Conservation (phyloP, 2,329 filamentous ascomycete species). For the Nothophaeocryptopus gaeumannii region DNA sequence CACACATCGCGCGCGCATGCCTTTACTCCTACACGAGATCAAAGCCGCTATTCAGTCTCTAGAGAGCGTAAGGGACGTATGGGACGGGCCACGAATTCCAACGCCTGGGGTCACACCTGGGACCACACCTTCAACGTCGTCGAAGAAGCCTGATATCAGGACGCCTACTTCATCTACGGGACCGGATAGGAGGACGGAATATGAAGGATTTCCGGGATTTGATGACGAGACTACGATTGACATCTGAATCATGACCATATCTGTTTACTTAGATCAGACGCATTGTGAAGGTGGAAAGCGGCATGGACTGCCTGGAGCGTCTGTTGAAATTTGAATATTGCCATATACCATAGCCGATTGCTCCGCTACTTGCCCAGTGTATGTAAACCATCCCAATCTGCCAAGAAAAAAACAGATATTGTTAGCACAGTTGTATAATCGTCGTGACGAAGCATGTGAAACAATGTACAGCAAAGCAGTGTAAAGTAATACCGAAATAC, state of each 20-base stretch:
- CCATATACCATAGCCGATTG: no score
- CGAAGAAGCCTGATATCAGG: constrained; percentile 2
- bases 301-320: no score
- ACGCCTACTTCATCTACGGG: neutral
- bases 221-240: neutral
- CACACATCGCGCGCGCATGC: constrained; percentile 15
- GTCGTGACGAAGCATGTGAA: no score
- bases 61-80: constrained; percentile 16
- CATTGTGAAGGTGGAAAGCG: no score
- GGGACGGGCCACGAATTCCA: constrained; percentile 3
- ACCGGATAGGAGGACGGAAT: neutral
- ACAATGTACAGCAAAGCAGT: no score
- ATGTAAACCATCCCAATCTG: constrained; percentile 28
- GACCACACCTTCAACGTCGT: neutral
- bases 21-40: constrained; percentile 20
- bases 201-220: neutral
- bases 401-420: neutral
- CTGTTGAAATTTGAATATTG: no score
- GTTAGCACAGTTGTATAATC: no score
- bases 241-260: neutral
- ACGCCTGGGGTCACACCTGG: neutral
- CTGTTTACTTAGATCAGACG: neutral
- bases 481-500: no score
- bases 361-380: constrained; percentile 7
- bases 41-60: constrained; percentile 17